A percentile compares a stretch with the other conserved stretches of the same genome.
These are phyloP conservation scores for Aspergillus sp. DNA, from an alignment of 2,329 filamentous ascomycete species.

Conservation along the genomic window DNA sequence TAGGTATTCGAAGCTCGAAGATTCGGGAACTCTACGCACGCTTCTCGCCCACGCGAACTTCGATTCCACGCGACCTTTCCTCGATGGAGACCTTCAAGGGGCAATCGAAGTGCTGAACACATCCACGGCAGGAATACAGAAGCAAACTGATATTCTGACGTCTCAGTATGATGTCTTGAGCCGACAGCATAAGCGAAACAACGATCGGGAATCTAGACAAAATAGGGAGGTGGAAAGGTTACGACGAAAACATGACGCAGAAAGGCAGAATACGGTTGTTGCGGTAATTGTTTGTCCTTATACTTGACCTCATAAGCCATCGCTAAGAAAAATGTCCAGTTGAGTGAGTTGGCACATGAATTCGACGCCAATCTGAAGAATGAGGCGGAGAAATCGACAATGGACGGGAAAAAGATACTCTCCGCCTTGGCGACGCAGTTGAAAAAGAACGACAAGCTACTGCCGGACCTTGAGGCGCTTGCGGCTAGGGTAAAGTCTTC, in stretches of 20 bases:
- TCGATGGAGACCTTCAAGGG: slow-evolving; percentile 38
- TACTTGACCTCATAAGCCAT: neutral
- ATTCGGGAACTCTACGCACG: slow-evolving; percentile 28
- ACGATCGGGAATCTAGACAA: slow-evolving; percentile 23
- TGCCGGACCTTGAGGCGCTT: slow-evolving; percentile 31
- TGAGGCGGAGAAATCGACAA: slow-evolving; percentile 30
- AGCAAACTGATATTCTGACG: slow-evolving; percentile 33
- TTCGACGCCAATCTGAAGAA: slow-evolving; percentile 31
- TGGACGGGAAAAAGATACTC: slow-evolving; percentile 35
- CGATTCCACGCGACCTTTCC: slow-evolving; percentile 35
- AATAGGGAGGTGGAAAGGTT: slow-evolving; percentile 29
- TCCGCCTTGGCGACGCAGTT: slow-evolving; percentile 32
- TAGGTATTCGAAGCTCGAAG: slow-evolving; percentile 38
- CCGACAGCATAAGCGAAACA: slow-evolving; percentile 24
- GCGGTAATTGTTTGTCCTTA: slow-evolving; percentile 27
- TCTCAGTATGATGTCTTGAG: slow-evolving; percentile 33
- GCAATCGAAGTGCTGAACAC: slow-evolving; percentile 36
- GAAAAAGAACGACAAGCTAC: slow-evolving; percentile 38
- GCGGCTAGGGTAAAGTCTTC: slow-evolving; percentile 28
- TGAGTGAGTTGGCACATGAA: slow-evolving; percentile 34
- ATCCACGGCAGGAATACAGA: slow-evolving; percentile 37
- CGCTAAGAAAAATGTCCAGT: slow-evolving; percentile 26
- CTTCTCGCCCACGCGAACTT: slow-evolving; percentile 29
- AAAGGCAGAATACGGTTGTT: slow-evolving; percentile 33
- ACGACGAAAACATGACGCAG: slow-evolving; percentile 35